Conservation (phyloP, 2,329 filamentous ascomycete genomes). For the Cladophialophora exuberans region DNA sequence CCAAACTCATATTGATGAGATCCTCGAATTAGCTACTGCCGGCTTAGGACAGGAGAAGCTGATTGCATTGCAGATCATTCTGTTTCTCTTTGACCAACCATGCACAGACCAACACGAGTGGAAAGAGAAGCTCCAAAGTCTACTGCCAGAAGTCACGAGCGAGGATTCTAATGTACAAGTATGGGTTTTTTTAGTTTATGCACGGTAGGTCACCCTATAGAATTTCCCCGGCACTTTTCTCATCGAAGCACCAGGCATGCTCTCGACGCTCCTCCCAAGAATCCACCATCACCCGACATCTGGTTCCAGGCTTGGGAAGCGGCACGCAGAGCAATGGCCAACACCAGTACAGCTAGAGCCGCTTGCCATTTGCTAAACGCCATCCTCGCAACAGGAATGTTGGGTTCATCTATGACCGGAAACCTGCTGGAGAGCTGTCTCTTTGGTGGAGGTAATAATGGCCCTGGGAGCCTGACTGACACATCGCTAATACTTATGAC, state of each 20-base stretch:
- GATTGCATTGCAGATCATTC: conserved; percentile 23
- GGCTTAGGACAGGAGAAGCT: conserved; percentile 22
- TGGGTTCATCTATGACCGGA: conserved; percentile 12
- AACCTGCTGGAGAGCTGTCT: conserved; percentile 19
- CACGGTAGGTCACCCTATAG: conserved; percentile 10
- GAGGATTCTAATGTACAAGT: conserved; percentile 22
- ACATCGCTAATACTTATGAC: conserved; percentile 75
- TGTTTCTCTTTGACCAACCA: conserved; percentile 26
- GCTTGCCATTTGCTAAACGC: conserved; percentile 25
- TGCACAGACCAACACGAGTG: conserved; percentile 1
- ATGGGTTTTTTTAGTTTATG: conserved; percentile 26
- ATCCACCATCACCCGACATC: neutral
- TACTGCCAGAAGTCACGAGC: conserved; percentile 14
- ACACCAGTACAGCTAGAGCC: conserved; percentile 18
- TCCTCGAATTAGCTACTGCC: conserved; percentile 15
- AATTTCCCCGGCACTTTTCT: neutral
- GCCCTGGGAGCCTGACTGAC: conserved; percentile 78
- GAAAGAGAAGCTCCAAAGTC: conserved; percentile 1
- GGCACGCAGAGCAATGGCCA: conserved; percentile 22
- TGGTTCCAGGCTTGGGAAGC: conserved; percentile 28
- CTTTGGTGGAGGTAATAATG: conserved; percentile 70
- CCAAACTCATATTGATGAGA: conserved; percentile 14
- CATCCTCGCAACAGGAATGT: conserved; percentile 16
- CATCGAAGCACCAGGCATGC: neutral
- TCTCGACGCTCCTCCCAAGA: neutral